phyloP scores from a whole-genome alignment of 208 protist species.

The Leishmania tropica region DNA sequence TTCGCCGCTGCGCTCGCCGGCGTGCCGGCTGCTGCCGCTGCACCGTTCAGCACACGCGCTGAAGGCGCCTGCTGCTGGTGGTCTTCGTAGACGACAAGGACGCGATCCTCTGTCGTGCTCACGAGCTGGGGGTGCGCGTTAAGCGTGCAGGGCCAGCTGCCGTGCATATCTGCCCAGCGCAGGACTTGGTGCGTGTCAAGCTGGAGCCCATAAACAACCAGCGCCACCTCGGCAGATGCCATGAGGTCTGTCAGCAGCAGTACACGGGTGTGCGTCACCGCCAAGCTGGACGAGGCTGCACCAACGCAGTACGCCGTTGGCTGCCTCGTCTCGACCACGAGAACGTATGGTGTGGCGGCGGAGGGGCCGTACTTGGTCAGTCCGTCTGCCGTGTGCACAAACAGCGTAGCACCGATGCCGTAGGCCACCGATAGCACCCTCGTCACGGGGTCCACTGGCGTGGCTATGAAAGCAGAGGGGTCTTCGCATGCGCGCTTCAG shows the following conservation, averaged over 20 bases:
- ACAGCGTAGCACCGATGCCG: constrained; percentile 43
- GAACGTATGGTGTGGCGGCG: constrained; percentile 35
- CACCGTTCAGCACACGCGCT: constrained; percentile 21
- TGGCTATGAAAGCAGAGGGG: constrained; percentile 51
- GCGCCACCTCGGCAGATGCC: constrained; percentile 46
- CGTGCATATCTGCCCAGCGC: constrained; percentile 44
- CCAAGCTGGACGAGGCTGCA: constrained; percentile 69
- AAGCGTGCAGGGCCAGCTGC: constrained; percentile 35
- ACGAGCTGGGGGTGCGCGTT: constrained; percentile 38
- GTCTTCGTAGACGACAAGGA: constrained; percentile 56
- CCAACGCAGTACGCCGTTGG: constrained; percentile 52
- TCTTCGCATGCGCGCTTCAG: constrained; percentile 60
- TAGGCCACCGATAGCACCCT: constrained; percentile 70
- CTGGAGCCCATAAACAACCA: constrained; percentile 62
- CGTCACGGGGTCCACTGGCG: constrained; percentile 35
- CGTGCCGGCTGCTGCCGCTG: constrained; percentile 22
- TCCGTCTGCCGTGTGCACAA: constrained; percentile 66
- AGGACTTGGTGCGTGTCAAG: constrained; percentile 60
- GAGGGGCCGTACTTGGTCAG: constrained; percentile 61
- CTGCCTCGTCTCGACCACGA: constrained; percentile 52
- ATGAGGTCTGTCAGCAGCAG: constrained; percentile 84
- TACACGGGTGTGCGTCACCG: constrained; percentile 45
- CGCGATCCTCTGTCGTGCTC: constrained; percentile 46
- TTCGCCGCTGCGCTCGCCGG: constrained; percentile 18
- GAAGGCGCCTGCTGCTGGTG: constrained; percentile 9